These are phyloP conservation scores for Debaryomyces sp. DNA, from an alignment of 1,139 yeast species.

Conservation along the genomic window DNA sequence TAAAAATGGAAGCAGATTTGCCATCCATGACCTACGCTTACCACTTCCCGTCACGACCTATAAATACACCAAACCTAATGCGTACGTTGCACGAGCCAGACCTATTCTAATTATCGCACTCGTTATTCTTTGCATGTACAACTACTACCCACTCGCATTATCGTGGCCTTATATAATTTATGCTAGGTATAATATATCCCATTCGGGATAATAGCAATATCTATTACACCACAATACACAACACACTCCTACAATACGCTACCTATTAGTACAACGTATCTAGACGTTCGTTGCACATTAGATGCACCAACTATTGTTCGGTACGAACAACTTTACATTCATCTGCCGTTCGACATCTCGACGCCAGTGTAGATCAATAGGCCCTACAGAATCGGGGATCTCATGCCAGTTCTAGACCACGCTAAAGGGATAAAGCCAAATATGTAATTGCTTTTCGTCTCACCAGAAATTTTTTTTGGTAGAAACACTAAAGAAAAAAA, in stretches of 20 bases:
- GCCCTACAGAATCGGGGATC: neutral
- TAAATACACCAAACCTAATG: neutral
- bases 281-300: neutral
- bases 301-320: neutral
- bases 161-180: neutral
- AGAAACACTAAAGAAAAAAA: neutral
- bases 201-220: neutral
- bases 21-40: neutral
- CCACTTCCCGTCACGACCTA: neutral
- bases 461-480: slow-evolving; percentile 4
- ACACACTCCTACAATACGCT: neutral
- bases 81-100: neutral
- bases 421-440: neutral
- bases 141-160: neutral
- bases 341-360: neutral
- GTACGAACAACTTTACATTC: neutral
- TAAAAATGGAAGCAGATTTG: neutral
- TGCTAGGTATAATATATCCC: neutral
- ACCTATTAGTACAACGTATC: neutral
- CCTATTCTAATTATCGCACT: neutral
- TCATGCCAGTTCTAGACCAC: slow-evolving; percentile 2
- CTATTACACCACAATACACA: neutral
- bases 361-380: neutral
- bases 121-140: neutral
- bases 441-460: slow-evolving; percentile 1